phyloP scores from a whole-genome alignment of 2,329 filamentous ascomycete species.

The Chrysoporthe cubensis region DNA sequence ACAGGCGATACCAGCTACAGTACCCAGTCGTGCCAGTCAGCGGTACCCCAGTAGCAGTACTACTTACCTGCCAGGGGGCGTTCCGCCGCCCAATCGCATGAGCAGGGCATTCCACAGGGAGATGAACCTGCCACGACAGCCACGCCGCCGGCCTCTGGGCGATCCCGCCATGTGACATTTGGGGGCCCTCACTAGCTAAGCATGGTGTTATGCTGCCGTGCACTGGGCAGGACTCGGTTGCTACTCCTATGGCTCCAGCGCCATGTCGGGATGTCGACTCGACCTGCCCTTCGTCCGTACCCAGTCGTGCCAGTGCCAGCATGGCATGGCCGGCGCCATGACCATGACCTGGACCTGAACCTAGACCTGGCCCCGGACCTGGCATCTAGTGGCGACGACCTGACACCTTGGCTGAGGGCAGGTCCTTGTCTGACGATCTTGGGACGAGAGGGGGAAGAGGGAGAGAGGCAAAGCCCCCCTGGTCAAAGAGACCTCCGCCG shows the following conservation, averaged over 20 bases:
- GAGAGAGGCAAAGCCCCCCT: neutral
- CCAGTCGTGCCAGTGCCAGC: no score
- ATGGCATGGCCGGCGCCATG: neutral
- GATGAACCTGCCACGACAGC: neutral
- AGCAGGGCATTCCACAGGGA: neutral
- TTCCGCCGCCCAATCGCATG: neutral
- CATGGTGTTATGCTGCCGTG: neutral
- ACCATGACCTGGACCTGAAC: neutral
- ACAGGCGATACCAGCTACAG: neutral
- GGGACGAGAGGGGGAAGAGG: neutral
- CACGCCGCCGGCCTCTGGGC: neutral
- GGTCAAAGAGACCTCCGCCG: no score
- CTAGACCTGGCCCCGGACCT: no score
- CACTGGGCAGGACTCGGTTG: neutral
- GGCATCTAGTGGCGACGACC: neutral
- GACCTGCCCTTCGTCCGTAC: no score
- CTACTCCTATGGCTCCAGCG: no score
- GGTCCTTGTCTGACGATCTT: neutral
- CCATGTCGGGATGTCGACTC: no score
- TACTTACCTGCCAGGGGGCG: neutral
- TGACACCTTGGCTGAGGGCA: neutral
- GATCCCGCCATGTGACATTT: conserved; percentile 1
- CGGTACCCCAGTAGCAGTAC: no score
- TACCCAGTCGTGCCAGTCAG: no score
- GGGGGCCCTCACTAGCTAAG: neutral